phyloP scores from a whole-genome alignment of 495 filamentous ascomycete genomes.

The Penicillium soppii region DNA sequence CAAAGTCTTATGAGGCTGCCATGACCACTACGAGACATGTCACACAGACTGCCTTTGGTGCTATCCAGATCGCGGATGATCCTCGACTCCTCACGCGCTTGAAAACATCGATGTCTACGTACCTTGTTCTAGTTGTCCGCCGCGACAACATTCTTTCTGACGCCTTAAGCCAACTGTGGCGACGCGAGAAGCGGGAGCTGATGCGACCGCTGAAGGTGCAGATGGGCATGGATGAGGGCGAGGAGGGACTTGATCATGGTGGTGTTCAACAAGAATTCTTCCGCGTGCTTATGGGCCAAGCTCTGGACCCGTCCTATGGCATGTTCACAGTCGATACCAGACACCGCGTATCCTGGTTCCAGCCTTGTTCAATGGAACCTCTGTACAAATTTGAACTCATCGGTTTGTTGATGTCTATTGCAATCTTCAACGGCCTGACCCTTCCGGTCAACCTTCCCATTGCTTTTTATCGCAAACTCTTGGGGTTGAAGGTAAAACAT shows the following conservation, averaged over 20 bases:
- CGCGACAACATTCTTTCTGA: constrained; percentile 70
- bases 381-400: constrained; percentile 88
- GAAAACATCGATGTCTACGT: constrained; percentile 63
- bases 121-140: constrained; percentile 73
- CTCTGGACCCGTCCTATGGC: constrained; percentile 72
- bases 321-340: constrained; percentile 72
- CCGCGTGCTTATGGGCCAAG: constrained; percentile 73
- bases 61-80: constrained; percentile 41
- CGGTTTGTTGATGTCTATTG: constrained; percentile 81
- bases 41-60: constrained; percentile 53
- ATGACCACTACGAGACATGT: constrained; percentile 61
- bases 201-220: constrained; percentile 84
- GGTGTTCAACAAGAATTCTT: constrained; percentile 97
- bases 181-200: constrained; percentile 77
- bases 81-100: constrained; percentile 60
- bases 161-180: constrained; percentile 85
- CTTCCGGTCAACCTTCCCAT: constrained; percentile 85
- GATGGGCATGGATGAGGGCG: constrained; percentile 75
- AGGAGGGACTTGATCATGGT: constrained; percentile 89
- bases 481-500: constrained; percentile 61
- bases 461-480: constrained; percentile 77
- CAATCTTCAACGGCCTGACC: constrained; percentile 92
- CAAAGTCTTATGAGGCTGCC: constrained; percentile 67
- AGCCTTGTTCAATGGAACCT: constrained; percentile 73
- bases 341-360: constrained; percentile 83